phyloP scores from a whole-genome alignment of 2,329 filamentous ascomycete species.

The Pseudogymnoascus sp. region DNA sequence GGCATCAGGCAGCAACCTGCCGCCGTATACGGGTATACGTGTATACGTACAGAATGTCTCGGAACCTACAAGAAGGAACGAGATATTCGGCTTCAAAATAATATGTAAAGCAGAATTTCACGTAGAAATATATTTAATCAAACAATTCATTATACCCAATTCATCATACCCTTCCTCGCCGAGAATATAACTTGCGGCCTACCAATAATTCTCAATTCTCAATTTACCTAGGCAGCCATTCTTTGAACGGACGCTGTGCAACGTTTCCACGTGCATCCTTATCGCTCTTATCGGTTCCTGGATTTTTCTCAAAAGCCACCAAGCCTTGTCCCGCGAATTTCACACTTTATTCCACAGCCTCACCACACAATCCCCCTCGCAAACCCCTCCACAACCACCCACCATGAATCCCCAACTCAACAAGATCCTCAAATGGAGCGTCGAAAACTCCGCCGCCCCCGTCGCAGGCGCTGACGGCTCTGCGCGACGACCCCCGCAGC shows the following conservation, averaged over 20 bases:
- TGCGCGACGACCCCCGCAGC: conserved; percentile 16
- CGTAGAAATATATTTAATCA: background rate
- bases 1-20: background rate
- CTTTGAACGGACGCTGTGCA: background rate
- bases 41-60: background rate
- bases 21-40: background rate
- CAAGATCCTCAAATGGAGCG: conserved; percentile 33
- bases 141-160: background rate
- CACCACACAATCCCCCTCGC: conserved; percentile 1
- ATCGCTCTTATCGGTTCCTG: conserved; percentile 3
- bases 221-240: background rate
- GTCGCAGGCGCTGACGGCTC: conserved; percentile 21
- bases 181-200: background rate
- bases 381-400: conserved; percentile 7
- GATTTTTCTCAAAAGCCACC: conserved; percentile 3
- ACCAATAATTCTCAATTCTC: background rate
- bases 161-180: background rate
- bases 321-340: conserved; percentile 8
- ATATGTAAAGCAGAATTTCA: conserved; percentile 4
- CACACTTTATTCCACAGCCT: background rate
- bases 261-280: background rate
- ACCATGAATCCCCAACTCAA: conserved; percentile 28
- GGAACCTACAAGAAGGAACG: background rate
- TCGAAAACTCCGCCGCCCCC: conserved; percentile 51
- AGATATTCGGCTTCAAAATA: background rate